Evolutionary conservation across 805 yeast genomes (phyloP).

Genomic region (Spathaspora girioi): DNA sequence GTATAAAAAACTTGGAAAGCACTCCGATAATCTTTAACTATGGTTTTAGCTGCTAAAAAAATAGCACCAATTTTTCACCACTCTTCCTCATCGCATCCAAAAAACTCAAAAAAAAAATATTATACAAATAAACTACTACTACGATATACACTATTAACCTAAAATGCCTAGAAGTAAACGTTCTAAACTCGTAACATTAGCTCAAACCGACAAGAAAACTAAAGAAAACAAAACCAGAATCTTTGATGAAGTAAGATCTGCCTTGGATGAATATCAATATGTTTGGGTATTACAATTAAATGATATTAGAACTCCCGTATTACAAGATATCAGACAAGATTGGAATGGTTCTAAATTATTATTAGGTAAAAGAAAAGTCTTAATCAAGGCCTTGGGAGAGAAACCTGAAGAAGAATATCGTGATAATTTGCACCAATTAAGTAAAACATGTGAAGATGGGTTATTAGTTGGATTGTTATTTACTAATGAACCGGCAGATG

Average conservation of each 20-base stretch:
- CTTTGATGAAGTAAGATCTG: conserved; percentile 84
- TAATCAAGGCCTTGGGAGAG: conserved; percentile 89
- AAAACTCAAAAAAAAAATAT: neutral
- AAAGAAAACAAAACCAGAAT: conserved; percentile 87
- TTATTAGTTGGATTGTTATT: conserved; percentile 76
- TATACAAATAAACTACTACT: neutral
- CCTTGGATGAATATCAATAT: conserved; percentile 72
- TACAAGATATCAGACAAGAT: conserved; percentile 87
- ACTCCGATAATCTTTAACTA: too few relatives aligned
- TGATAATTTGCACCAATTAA: conserved; percentile 61
- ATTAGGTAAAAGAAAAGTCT: conserved; percentile 89
- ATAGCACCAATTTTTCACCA: neutral
- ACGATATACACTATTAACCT: neutral
- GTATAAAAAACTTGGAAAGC: too few relatives aligned
- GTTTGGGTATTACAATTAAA: conserved; percentile 84
- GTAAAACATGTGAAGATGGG: conserved; percentile 58
- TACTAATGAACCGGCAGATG: conserved; percentile 83
- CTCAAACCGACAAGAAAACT: conserved; percentile 95
- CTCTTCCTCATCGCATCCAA: conserved; percentile 1
- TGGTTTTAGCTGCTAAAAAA: too few relatives aligned
- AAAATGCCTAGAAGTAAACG: conserved; percentile 96
- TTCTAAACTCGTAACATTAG: conserved; percentile 90
- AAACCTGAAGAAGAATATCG: conserved; percentile 81
- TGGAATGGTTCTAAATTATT: conserved; percentile 90
- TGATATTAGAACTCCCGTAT: conserved; percentile 92